These are phyloP conservation scores for Candida berthetii DNA, from an alignment of 805 yeast species.

Conservation along the genomic window DNA sequence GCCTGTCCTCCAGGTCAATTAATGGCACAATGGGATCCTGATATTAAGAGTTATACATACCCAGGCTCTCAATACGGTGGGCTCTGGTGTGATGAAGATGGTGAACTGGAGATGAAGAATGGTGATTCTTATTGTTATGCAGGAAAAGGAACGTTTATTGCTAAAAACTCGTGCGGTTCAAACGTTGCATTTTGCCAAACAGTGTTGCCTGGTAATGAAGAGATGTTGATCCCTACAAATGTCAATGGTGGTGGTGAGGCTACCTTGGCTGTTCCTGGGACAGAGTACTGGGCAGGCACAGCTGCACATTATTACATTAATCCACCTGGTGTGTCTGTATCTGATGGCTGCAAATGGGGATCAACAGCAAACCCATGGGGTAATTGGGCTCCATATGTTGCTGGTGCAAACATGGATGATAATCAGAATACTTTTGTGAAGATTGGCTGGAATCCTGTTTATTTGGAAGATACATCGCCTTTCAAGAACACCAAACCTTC, in stretches of 20 bases:
- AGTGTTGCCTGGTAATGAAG: slow-evolving; percentile 91
- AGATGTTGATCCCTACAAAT: slow-evolving; percentile 83
- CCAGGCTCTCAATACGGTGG: slow-evolving; percentile 85
- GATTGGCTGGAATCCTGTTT: slow-evolving; percentile 89
- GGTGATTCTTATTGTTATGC: slow-evolving; percentile 61
- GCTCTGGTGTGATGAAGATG: slow-evolving; percentile 65
- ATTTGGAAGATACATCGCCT: slow-evolving; percentile 51
- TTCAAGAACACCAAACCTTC: slow-evolving; percentile 50
- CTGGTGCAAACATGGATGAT: slow-evolving; percentile 80
- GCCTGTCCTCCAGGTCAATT: slow-evolving; percentile 88
- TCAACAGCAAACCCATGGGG: slow-evolving; percentile 61
- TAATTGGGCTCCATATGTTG: slow-evolving; percentile 92
- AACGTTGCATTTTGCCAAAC: slow-evolving; percentile 88
- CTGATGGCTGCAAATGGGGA: slow-evolving; percentile 87
- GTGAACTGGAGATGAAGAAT: slow-evolving; percentile 56
- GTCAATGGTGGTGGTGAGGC: slow-evolving; percentile 42
- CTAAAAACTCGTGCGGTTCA: slow-evolving; percentile 45
- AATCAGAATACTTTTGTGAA: slow-evolving; percentile 70
- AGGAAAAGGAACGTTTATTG: slow-evolving; percentile 72
- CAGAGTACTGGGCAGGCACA: slow-evolving; percentile 79
- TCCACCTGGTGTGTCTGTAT: slow-evolving; percentile 72
- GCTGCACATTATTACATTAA: slow-evolving; percentile 85
- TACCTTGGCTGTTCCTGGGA: slow-evolving; percentile 76
- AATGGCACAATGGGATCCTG: slow-evolving; percentile 85
- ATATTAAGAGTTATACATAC: slow-evolving; percentile 63